phyloP scores from a whole-genome alignment of 352 stramenopile genomes.

The Phytophthora sp. region DNA sequence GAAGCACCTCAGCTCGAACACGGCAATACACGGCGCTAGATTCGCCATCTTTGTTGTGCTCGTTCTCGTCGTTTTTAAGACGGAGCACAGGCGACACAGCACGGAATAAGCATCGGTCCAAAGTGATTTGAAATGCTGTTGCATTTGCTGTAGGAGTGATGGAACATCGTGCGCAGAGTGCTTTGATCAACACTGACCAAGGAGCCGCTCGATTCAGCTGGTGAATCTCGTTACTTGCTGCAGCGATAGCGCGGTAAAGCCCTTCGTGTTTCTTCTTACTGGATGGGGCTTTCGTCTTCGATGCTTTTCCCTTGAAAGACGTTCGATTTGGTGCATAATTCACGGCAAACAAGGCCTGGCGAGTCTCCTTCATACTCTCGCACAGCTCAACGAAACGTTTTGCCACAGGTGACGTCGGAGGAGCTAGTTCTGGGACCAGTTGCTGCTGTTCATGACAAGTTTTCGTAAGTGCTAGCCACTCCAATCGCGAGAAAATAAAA shows the following conservation, averaged over 20 bases:
- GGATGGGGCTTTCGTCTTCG: slow-evolving; percentile 24
- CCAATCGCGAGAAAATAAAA: slow-evolving; percentile 42
- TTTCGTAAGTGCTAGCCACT: slow-evolving; percentile 56
- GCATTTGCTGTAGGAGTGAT: slow-evolving; percentile 4
- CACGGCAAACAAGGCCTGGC: slow-evolving; percentile 15
- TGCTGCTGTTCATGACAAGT: slow-evolving; percentile 45
- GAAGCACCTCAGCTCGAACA: slow-evolving; percentile 40
- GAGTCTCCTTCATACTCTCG: slow-evolving; percentile 14
- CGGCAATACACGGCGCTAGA: slow-evolving; percentile 46
- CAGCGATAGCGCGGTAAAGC: slow-evolving; percentile 17
- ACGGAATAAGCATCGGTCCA: slow-evolving; percentile 59
- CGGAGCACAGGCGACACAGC: slow-evolving; percentile 46
- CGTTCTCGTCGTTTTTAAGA: slow-evolving; percentile 32
- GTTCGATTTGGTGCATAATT: background rate
- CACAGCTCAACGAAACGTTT: slow-evolving; percentile 24
- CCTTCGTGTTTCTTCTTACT: slow-evolving; percentile 39
- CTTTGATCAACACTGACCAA: slow-evolving; percentile 45
- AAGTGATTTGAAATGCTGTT: slow-evolving; percentile 9
- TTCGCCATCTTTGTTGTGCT: slow-evolving; percentile 16
- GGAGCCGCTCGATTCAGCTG: slow-evolving; percentile 30
- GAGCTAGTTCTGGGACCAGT: slow-evolving; percentile 38
- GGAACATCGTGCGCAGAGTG: slow-evolving; percentile 43
- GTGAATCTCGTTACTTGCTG: slow-evolving; percentile 31
- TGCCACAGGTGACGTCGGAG: slow-evolving; percentile 9
- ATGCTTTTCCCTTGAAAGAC: slow-evolving; percentile 28